These are phyloP conservation scores for Kodamaea fukazawae DNA, from an alignment of 805 yeast species.

Conservation along the genomic window DNA sequence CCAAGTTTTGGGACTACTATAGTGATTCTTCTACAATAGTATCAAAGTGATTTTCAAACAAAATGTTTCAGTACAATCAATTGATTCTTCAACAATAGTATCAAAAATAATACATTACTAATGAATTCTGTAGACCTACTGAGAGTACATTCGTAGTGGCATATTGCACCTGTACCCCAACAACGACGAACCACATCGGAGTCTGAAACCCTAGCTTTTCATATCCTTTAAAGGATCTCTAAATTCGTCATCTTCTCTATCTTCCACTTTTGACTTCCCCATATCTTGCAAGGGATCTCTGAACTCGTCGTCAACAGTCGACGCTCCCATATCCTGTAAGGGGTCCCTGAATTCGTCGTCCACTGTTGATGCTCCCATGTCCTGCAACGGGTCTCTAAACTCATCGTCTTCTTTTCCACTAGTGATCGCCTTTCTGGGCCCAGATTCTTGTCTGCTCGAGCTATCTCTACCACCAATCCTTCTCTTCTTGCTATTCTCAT, in stretches of 20 bases:
- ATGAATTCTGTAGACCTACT: too few species aligned
- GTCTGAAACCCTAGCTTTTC: too few species aligned
- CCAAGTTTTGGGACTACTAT: constrained; percentile 21
- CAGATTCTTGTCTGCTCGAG: constrained; percentile 4
- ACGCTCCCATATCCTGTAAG: constrained; percentile 24
- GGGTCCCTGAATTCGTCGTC: constrained; percentile 35
- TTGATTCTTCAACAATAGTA: too few species aligned
- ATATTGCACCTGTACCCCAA: too few species aligned
- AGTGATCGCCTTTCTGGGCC: background rate
- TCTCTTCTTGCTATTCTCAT: constrained; percentile 1
- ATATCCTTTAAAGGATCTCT: constrained; percentile 20
- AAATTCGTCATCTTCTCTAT: constrained; percentile 27
- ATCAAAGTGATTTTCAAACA: too few species aligned
- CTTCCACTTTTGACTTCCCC: too few species aligned
- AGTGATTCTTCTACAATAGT: background rate
- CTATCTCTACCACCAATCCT: constrained; percentile 8
- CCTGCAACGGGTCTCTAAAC: constrained; percentile 35
- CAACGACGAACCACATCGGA: too few species aligned
- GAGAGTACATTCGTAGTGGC: too few species aligned
- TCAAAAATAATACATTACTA: too few species aligned
- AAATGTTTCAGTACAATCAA: too few species aligned
- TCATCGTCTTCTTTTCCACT: constrained; percentile 16
- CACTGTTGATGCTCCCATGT: constrained; percentile 7
- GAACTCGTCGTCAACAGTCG: constrained; percentile 25
- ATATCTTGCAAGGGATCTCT: constrained; percentile 23